These are phyloP conservation scores for Colletotrichum shisoi DNA, from an alignment of 2,329 filamentous ascomycete genomes.

Conservation along the genomic window DNA sequence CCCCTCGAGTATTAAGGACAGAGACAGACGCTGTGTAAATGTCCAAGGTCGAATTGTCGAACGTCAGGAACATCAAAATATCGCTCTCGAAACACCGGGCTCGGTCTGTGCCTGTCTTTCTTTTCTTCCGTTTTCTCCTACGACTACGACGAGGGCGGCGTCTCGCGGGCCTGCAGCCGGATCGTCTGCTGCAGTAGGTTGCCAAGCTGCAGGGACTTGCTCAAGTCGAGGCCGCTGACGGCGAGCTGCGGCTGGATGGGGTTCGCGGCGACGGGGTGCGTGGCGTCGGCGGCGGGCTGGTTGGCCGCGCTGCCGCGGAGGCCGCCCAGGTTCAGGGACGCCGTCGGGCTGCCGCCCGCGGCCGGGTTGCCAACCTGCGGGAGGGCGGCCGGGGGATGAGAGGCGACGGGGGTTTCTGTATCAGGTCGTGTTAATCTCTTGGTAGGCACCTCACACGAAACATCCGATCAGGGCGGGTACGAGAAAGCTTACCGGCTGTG, in stretches of 20 bases:
- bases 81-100: not conserved
- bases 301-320: conserved; percentile 30
- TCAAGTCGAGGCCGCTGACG: conserved; percentile 54
- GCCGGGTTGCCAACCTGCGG: conserved; percentile 34
- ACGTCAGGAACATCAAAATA: not conserved
- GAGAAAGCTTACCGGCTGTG: conserved; percentile 18
- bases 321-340: conserved; percentile 42
- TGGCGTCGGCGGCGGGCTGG: conserved; percentile 28
- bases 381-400: conserved; percentile 19
- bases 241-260: conserved; percentile 40
- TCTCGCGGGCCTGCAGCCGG: conserved; percentile 37
- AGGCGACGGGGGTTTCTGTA: conserved; percentile 21
- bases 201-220: conserved; percentile 56
- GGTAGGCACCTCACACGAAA: not conserved
- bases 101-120: too few relatives aligned
- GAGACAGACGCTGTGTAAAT: not conserved
- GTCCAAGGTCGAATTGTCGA: too few relatives aligned
- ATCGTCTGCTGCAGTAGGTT: conserved; percentile 47
- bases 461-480: not conserved
- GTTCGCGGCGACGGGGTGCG: conserved; percentile 40
- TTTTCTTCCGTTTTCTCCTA: not conserved
- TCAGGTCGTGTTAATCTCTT: conserved; percentile 13
- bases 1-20: not conserved
- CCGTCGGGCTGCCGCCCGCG: conserved; percentile 37
- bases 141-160: conserved; percentile 14